Evolutionary conservation across 2,329 filamentous ascomycete genomes (phyloP).

Genomic region (Aspergillus tubingensis): DNA sequence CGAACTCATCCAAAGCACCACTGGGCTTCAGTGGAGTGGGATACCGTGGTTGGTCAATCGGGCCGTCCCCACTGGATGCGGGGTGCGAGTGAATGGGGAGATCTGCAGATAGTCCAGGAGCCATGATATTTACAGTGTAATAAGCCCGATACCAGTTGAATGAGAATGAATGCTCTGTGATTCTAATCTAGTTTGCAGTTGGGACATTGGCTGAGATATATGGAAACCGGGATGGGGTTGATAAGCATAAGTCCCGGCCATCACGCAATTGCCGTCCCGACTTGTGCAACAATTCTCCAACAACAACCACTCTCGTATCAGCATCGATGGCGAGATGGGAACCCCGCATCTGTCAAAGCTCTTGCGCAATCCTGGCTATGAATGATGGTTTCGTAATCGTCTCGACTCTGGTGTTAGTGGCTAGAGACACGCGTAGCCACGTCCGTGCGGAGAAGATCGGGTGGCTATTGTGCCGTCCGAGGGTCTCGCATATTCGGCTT

Average conservation of each 20-base stretch:
- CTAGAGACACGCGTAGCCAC: background rate
- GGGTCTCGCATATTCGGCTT: too few species aligned
- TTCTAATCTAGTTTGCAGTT: too few species aligned
- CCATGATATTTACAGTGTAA: background rate
- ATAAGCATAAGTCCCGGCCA: background rate
- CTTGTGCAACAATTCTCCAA: background rate
- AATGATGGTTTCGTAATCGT: background rate
- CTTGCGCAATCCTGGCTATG: background rate
- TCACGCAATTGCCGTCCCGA: background rate
- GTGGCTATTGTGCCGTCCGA: background rate
- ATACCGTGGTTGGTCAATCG: conserved; percentile 10
- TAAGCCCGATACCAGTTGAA: too few species aligned
- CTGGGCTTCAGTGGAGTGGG: conserved; percentile 31
- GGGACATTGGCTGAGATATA: background rate
- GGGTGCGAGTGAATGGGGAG: conserved; percentile 5
- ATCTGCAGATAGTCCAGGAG: background rate
- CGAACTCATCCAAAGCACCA: conserved; percentile 43
- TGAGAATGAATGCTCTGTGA: background rate
- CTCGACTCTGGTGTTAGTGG: background rate
- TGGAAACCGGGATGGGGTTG: background rate
- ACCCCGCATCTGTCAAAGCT: background rate
- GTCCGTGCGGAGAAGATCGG: background rate
- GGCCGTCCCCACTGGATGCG: background rate
- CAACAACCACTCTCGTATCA: background rate
- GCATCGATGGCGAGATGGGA: background rate